Percentiles rank a stretch among this genome's conserved stretches.
phyloP scores from a whole-genome alignment of 2,329 filamentous ascomycete genomes.

The Colletotrichum costaricense region DNA sequence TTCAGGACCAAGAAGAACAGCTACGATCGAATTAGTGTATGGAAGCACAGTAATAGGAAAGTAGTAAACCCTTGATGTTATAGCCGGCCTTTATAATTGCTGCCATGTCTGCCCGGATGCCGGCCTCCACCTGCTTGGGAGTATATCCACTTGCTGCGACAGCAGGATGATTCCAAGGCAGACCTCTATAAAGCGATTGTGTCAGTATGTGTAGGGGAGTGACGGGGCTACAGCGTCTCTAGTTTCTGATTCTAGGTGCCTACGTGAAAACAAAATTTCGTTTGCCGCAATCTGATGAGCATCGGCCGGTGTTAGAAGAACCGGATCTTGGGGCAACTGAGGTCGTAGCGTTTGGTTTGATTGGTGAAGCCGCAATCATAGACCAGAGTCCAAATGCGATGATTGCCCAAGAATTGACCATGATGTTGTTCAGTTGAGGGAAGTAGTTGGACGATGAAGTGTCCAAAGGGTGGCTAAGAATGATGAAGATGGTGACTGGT shows the following conservation, averaged over 20 bases:
- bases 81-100: conserved; percentile 27
- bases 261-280: conserved; percentile 24
- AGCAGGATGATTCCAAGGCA: conserved; percentile 31
- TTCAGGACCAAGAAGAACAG: conserved; percentile 25
- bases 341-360: not conserved
- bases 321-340: not conserved
- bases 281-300: not conserved
- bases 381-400: not conserved
- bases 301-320: not conserved
- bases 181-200: not conserved
- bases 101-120: conserved; percentile 20
- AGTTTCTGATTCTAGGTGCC: not conserved
- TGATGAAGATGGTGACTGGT: not conserved
- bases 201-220: not conserved
- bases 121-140: conserved; percentile 26
- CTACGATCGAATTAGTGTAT: not conserved
- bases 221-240: too few relatives aligned
- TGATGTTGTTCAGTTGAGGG: not conserved
- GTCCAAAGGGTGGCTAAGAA: not conserved
- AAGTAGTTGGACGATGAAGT: not conserved
- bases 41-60: too few relatives aligned
- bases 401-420: not conserved
- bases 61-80: conserved; percentile 22
- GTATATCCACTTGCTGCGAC: conserved; percentile 23
- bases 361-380: not conserved